Conservation (phyloP, 345 rosid species). For the Gossypium longicalyx region DNA sequence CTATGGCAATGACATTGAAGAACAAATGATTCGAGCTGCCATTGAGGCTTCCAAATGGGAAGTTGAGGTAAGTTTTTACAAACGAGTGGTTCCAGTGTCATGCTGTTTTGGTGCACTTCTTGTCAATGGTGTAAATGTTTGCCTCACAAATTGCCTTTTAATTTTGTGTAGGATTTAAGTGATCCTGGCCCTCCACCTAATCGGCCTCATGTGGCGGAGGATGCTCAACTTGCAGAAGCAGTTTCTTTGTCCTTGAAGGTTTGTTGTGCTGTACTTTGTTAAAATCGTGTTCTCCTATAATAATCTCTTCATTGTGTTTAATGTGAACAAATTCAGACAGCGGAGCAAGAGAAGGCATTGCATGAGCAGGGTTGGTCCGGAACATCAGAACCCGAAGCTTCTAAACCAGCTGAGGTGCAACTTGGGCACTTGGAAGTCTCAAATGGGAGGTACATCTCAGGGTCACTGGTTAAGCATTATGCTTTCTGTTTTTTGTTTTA, state of each 20-base stretch:
- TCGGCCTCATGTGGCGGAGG: conserved; percentile 46
- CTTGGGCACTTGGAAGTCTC: conserved; percentile 33
- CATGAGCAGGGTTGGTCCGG: conserved; percentile 40
- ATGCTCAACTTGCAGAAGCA: conserved; percentile 62
- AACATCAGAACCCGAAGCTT: conserved; percentile 38
- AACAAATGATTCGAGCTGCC: conserved; percentile 97
- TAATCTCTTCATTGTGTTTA: conserved; percentile 13
- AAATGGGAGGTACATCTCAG: conserved; percentile 64
- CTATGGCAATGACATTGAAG: conserved; percentile 77
- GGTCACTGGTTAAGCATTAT: conserved; percentile 1
- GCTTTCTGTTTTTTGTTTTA: neutral
- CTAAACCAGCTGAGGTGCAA: conserved; percentile 38
- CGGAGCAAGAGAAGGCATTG: conserved; percentile 61
- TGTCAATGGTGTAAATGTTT: conserved; percentile 1
- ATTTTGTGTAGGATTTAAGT: conserved; percentile 36
- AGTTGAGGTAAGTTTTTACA: conserved; percentile 42
- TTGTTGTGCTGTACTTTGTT: conserved; percentile 17
- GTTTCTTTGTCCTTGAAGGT: conserved; percentile 72
- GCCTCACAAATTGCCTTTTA: conserved; percentile 12
- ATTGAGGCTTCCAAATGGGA: conserved; percentile 93
- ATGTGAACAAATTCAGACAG: conserved; percentile 47
- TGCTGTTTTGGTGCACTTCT: neutral
- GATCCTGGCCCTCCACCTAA: conserved; percentile 36
- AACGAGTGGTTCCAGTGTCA: neutral
- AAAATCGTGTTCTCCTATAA: conserved; percentile 3